phyloP scores from a whole-genome alignment of 2,329 filamentous ascomycete species.

The Phyllosticta capitalensis region DNA sequence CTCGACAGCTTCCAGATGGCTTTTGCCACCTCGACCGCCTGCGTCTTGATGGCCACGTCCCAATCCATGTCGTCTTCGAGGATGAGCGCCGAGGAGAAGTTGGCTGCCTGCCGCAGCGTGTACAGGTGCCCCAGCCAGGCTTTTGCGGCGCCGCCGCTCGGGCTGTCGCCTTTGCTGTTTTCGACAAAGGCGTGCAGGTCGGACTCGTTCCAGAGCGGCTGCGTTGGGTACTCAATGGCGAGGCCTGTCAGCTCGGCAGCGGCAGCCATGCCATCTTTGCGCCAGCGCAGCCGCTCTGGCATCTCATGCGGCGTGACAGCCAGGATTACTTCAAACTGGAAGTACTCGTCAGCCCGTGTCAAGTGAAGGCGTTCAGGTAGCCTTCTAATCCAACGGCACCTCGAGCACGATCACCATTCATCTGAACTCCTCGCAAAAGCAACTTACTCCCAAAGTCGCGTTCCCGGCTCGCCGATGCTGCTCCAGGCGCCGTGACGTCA shows the following conservation, averaged over 20 bases:
- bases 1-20: slow-evolving; percentile 11
- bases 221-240: slow-evolving; percentile 3
- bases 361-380: background rate
- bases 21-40: slow-evolving; percentile 14
- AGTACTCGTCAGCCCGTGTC: background rate
- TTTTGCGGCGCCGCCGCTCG: background rate
- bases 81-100: slow-evolving; percentile 12
- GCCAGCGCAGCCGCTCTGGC: background rate
- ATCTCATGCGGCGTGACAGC: slow-evolving; percentile 4
- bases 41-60: slow-evolving; percentile 14
- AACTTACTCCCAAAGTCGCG: background rate
- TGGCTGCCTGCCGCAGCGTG: background rate
- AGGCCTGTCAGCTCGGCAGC: slow-evolving; percentile 8
- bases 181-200: background rate
- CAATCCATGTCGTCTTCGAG: slow-evolving; percentile 17
- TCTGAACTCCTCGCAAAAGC: too few relatives aligned
- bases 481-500: background rate
- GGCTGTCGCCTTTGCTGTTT: background rate
- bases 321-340: slow-evolving; percentile 7
- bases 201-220: background rate
- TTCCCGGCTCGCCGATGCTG: background rate
- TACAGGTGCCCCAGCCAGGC: slow-evolving; percentile 10
- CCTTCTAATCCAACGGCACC: background rate
- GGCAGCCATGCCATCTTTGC: slow-evolving; percentile 5
- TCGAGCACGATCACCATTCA: too few relatives aligned